Base-by-base conservation (phyloP, 371 early-diverging fungal genomes). In the Zychaea mexicana region DNA sequence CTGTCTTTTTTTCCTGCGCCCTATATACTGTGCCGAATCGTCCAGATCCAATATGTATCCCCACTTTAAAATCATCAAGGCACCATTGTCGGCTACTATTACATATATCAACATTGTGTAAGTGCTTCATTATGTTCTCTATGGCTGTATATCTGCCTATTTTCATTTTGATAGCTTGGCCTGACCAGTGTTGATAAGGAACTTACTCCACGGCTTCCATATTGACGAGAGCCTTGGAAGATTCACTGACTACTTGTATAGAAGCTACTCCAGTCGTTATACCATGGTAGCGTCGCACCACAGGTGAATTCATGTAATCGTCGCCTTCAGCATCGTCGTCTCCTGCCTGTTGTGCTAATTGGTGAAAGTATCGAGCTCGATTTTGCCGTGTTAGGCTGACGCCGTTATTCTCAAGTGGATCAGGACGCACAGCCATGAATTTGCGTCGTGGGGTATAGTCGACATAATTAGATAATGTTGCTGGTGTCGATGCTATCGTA, bases 1-100 rank as follows among this genome's bases (percentile, higher is more conserved):
- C 91, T 31, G 86, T 87, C 55, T 77, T 77, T 66, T 90, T 94
- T 71, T 99, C 98, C 49, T 89, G 85, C 21, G 98, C 99, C 30
- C 93, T 69, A 77, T 98, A 99, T 0, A 98, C 99, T 15, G 92
- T 85, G 2, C 99, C 99, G 85, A 99, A 99, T 71, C 95, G 94
- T 10, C 99, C 99, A 61, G 91, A 90, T 36, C 99, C 99, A 15
- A 99, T 78, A 2, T 92, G 82, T 27, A 87, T 79, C 32, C 97
- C 99, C 27, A 99, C 87, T 62, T 96, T 95, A 86, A 99, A 99
- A 76, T 99, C 98, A 8, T 90, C 78, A 21, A 97, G 73, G 17
- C 85, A 83, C 97, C 97, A 97, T 54, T 75, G 61, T 22, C 26
- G 55, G n/a, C 22, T 22, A 21, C 60, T 65, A 62, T 36, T 22